Conservation (phyloP, 306 rosid species). For the Bauhinia variegata region DNA sequence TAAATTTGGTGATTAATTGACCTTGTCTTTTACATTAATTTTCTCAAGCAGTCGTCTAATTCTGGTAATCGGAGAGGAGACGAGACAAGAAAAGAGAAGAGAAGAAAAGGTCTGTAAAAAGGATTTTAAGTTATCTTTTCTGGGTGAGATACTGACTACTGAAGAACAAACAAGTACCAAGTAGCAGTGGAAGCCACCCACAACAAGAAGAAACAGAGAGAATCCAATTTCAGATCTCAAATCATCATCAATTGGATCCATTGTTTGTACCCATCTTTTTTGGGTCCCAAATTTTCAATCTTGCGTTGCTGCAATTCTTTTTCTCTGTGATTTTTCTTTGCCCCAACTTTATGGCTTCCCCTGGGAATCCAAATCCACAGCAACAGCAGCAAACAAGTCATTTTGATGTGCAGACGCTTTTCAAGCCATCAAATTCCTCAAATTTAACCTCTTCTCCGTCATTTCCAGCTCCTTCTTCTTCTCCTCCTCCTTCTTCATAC, state of each 20-base stretch:
- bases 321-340: slow-evolving; percentile 9
- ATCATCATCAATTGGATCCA: slow-evolving; percentile 36
- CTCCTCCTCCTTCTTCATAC: slow-evolving; percentile 50
- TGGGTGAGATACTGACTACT: slow-evolving; percentile 25
- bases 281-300: slow-evolving; percentile 26
- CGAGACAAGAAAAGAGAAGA: slow-evolving; percentile 8
- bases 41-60: slow-evolving; percentile 35
- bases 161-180: slow-evolving; percentile 18
- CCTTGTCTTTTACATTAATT: slow-evolving; percentile 26
- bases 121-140: neutral
- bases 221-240: slow-evolving; percentile 48
- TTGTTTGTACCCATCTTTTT: slow-evolving; percentile 17
- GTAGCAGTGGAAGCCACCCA: slow-evolving; percentile 24
- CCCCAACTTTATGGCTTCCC: slow-evolving; percentile 55
- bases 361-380: slow-evolving; percentile 53
- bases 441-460: slow-evolving; percentile 55
- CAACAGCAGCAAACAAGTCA: slow-evolving; percentile 38
- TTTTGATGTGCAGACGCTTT: slow-evolving; percentile 58
- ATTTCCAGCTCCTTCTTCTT: slow-evolving; percentile 49
- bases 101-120: slow-evolving; percentile 28
- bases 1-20: neutral
- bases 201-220: neutral
- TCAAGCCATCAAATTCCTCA: slow-evolving; percentile 45
- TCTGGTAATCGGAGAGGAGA: slow-evolving; percentile 35
- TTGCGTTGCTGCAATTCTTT: slow-evolving; percentile 9